Conservation (phyloP, 2,329 filamentous ascomycete genomes). For the Fusarium sambucinum region DNA sequence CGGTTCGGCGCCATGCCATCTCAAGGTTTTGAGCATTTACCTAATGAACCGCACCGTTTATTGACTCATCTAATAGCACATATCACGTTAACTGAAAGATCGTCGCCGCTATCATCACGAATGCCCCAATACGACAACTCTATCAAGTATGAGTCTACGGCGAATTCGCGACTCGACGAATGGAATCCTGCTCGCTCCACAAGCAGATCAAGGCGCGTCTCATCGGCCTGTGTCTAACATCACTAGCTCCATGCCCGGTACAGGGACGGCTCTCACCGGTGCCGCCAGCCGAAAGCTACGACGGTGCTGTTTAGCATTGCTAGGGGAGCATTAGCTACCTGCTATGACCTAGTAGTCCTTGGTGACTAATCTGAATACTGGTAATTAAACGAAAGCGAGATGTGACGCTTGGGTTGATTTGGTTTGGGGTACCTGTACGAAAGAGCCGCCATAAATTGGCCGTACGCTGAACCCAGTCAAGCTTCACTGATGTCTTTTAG, state of each 20-base stretch:
- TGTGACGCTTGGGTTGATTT: slow-evolving; percentile 5
- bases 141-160: background rate
- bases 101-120: background rate
- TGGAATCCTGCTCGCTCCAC: slow-evolving; percentile 20
- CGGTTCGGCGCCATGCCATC: slow-evolving; percentile 13
- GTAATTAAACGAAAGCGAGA: slow-evolving; percentile 2
- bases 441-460: background rate
- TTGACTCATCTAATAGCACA: slow-evolving; percentile 12
- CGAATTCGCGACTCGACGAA: slow-evolving; percentile 10
- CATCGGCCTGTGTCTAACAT: background rate
- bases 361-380: slow-evolving; percentile 10
- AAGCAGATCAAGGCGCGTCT: background rate
- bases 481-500: background rate
- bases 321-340: background rate
- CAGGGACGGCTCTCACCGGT: slow-evolving; percentile 26
- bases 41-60: background rate
- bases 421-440: background rate
- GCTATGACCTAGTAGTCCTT: slow-evolving; percentile 1
- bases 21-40: slow-evolving; percentile 22
- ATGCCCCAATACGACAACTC: slow-evolving; percentile 4
- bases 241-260: slow-evolving; percentile 4
- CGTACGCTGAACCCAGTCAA: background rate
- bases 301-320: background rate
- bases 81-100: background rate
- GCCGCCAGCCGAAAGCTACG: slow-evolving; percentile 24